Conservation (phyloP, 306 rosid genomes). For the Cucurbita argyrosperma region DNA sequence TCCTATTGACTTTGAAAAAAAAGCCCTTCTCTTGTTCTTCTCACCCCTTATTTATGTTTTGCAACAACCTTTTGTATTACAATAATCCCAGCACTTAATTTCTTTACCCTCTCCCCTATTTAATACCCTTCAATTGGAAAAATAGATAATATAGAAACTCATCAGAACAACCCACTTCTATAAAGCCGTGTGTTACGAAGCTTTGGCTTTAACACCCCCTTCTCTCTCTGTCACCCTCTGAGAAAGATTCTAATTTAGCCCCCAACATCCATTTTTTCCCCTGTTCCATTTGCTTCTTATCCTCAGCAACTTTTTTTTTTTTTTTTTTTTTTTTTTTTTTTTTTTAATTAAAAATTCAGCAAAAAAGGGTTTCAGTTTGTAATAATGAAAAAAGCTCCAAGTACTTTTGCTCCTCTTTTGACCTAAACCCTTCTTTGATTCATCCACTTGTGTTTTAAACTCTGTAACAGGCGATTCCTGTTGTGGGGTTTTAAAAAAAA, state of each 20-base stretch:
- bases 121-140: not conserved
- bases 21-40: constrained; percentile 2
- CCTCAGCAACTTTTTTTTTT: too few species aligned
- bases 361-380: too few species aligned
- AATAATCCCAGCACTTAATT: constrained; percentile 48
- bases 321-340: too few species aligned
- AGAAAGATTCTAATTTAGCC: too few species aligned
- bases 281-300: too few species aligned
- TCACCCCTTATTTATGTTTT: constrained; percentile 46
- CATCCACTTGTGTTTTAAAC: constrained; percentile 32
- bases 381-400: too few species aligned
- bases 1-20: constrained; percentile 45
- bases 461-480: constrained; percentile 63
- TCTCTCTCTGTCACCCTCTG: too few species aligned
- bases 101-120: constrained; percentile 18
- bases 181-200: too few species aligned
- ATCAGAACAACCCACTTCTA: not conserved
- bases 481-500: constrained; percentile 20
- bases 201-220: too few species aligned
- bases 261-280: too few species aligned
- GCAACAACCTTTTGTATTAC: constrained; percentile 83
- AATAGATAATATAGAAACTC: constrained; percentile 7
- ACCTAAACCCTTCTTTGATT: constrained; percentile 20
- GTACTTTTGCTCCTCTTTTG: not conserved
- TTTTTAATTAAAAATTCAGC: too few species aligned